Evolutionary conservation across 176 grass and related monocot species (phyloP).

Genomic region (Oryza coarctata): DNA sequence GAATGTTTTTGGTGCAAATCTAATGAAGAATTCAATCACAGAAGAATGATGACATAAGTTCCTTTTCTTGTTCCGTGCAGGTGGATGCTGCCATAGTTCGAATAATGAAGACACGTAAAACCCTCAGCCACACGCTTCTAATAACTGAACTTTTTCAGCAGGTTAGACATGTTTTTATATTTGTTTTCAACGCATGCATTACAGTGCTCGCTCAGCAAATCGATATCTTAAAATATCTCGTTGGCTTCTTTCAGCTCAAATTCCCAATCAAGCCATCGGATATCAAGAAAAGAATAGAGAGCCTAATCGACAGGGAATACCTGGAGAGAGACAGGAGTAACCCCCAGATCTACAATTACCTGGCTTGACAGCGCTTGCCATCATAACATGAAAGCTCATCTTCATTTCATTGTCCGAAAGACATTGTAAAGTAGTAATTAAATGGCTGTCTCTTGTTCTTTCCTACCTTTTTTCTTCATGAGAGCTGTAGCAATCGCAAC

Average conservation of each 20-base stretch:
- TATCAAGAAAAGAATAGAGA: constrained; percentile 99
- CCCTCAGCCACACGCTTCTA: constrained; percentile 95
- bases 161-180: constrained; percentile 33
- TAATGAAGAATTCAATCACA: neutral
- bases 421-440: constrained; percentile 57
- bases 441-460: constrained; percentile 25
- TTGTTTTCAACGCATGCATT: neutral
- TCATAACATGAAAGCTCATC: neutral
- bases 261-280: constrained; percentile 96
- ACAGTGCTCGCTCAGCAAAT: neutral
- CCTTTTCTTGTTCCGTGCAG: constrained; percentile 40
- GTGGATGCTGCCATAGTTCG: constrained; percentile 97
- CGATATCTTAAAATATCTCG: neutral
- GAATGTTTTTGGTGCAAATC: neutral
- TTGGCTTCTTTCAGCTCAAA: constrained; percentile 71
- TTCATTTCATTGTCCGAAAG: constrained; percentile 25
- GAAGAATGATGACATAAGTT: constrained; percentile 3
- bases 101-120: constrained; percentile 98
- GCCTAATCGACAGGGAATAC: constrained; percentile 94
- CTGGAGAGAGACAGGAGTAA: constrained; percentile 94
- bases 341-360: constrained; percentile 98
- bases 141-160: constrained; percentile 99
- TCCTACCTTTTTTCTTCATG: constrained; percentile 31
- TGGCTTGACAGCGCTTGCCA: constrained; percentile 60
- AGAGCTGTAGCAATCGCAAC: constrained; percentile 31